Percentiles rank a stretch among this genome's conserved stretches.
phyloP scores from a whole-genome alignment of 371 early-diverging fungal species.

The Coemansia sp. region DNA sequence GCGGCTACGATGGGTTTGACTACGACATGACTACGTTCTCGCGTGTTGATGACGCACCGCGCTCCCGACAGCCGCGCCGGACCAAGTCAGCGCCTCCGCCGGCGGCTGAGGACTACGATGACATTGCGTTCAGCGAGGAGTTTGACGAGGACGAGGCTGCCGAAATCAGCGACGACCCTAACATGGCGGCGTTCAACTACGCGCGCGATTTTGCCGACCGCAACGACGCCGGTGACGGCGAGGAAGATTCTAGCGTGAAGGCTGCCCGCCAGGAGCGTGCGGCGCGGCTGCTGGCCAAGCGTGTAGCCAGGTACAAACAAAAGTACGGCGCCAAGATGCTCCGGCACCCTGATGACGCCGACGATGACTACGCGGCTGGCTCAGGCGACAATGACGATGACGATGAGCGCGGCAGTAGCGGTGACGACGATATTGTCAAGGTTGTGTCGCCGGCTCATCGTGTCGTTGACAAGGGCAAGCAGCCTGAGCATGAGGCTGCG shows the following conservation, averaged over 20 bases:
- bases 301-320: constrained; percentile 34
- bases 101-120: not conserved
- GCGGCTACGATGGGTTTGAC: constrained; percentile 5
- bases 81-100: not conserved
- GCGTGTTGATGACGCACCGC: not conserved
- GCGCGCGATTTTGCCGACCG: not conserved
- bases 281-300: constrained; percentile 29
- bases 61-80: not conserved
- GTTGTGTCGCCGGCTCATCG: too few species aligned
- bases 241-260: constrained; percentile 15
- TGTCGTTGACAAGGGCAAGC: not conserved
- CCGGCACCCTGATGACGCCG: constrained; percentile 9
- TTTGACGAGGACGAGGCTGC: not conserved
- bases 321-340: constrained; percentile 30
- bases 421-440: not conserved
- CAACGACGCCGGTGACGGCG: not conserved
- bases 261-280: constrained; percentile 25
- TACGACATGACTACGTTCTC: not conserved
- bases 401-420: not conserved
- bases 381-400: not conserved
- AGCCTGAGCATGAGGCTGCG: not conserved
- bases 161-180: not conserved
- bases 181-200: not conserved
- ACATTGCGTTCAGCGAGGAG: not conserved
- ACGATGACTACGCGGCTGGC: constrained; percentile 5